phyloP scores from a whole-genome alignment of 768 basidiomycete species.

The Crepidotus variabilis region DNA sequence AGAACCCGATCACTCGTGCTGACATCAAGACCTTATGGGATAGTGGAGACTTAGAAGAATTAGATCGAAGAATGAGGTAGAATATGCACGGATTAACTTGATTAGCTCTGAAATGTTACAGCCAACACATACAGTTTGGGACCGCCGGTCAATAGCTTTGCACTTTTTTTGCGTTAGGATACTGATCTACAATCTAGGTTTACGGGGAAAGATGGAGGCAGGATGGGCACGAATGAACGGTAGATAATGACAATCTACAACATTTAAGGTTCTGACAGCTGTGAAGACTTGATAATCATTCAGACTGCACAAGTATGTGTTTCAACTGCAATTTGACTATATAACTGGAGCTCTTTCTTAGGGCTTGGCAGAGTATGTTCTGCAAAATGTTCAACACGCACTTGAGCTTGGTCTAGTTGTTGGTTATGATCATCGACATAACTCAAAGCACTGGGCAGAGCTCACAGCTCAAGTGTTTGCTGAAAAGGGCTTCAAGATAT shows the following conservation, averaged over 20 bases:
- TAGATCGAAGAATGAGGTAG: constrained; percentile 57
- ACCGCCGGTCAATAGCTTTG: constrained; percentile 60
- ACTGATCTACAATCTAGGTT: constrained; percentile 36
- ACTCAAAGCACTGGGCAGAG: constrained; percentile 74
- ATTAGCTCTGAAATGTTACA: constrained; percentile 17
- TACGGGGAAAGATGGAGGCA: constrained; percentile 81
- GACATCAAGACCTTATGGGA: constrained; percentile 48
- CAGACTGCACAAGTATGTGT: constrained; percentile 71
- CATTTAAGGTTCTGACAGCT: neutral
- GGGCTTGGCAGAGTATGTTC: constrained; percentile 77
- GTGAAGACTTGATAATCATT: constrained; percentile 66
- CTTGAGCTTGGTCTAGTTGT: constrained; percentile 67
- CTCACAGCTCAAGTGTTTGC: constrained; percentile 73
- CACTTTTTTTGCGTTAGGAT: neutral
- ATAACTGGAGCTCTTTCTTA: constrained; percentile 20
- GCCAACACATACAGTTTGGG: constrained; percentile 78
- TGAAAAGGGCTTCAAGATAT: constrained; percentile 60
- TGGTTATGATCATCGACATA: constrained; percentile 82
- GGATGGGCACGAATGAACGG: constrained; percentile 92
- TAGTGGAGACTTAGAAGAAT: constrained; percentile 37
- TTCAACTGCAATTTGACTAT: neutral
- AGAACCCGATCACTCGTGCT: constrained; percentile 48
- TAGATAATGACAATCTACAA: constrained; percentile 13
- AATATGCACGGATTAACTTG: neutral
- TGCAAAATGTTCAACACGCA: constrained; percentile 49